Base-by-base conservation (phyloP, 2,329 filamentous ascomycete species). In the Exophiala bonariae region DNA sequence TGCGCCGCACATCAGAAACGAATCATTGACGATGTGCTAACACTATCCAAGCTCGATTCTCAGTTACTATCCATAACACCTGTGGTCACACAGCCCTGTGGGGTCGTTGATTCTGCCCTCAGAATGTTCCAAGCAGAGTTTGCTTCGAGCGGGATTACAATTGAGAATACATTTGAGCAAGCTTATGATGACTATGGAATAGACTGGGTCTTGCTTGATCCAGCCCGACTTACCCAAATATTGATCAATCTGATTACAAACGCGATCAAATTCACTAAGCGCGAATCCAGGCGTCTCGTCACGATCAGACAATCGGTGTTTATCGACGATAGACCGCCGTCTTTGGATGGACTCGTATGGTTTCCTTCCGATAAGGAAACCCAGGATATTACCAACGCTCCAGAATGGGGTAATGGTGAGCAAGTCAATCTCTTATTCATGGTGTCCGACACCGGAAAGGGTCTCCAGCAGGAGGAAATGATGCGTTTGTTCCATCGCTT, bases 101-200 rank as follows among this genome's bases (percentile, higher is more conserved):
- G 75, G 4, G 78, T 89, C 35, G 78, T 89, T 2, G 76, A 82
- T 43, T 77, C 80, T 19, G 81, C 85, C 0, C 63, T 90, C 32
- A 87, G 85, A 60, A 90, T 91, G 78, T 89, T 90, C 56, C 83
- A 87, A 57, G 82, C 84, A 4, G 86, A 91, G 62, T 75, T 87
- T 3, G 42, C 41, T 8, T 40, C 45, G 3, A 45, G 54, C 23
- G 34, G 35, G 2, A 55, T 54, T 8, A n/a, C 11, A 4, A 20
- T 56, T 5, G 43, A 50, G 17, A 47, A 49, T n/a, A 28, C 37
- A 13, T 28, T 43, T 13, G 46, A 56, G 18, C 41, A 50, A 3
- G 38, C 26, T 10, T 47, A 36, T 14, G 8, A 13, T 3, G 14
- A 43, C 10, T 31, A 14, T 10, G 40, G 38, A 10, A 23, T 51